These are phyloP conservation scores for Phytophthora crassamura DNA, from an alignment of 352 stramenopile genomes.

Conservation along the genomic window DNA sequence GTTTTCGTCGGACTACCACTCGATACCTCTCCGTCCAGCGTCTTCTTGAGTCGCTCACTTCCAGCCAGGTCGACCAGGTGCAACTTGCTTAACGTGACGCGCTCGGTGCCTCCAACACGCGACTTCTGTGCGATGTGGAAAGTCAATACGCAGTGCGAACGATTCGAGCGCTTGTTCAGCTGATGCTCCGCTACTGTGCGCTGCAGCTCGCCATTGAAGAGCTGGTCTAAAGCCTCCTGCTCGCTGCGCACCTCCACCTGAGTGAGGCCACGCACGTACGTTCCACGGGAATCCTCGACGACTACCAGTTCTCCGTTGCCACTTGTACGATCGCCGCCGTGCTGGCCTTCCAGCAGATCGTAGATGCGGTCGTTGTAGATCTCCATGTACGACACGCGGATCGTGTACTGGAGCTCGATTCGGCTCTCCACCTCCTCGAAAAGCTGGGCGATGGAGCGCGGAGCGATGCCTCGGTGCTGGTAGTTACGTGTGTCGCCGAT, in stretches of 20 bases:
- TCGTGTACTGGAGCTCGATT: conserved; percentile 88
- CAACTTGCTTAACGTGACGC: conserved; percentile 90
- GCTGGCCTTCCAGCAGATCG: conserved; percentile 79
- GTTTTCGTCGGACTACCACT: conserved; percentile 22
- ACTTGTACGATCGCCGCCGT: conserved; percentile 15
- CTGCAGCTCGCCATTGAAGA: conserved; percentile 93
- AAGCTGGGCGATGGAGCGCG: conserved; percentile 86
- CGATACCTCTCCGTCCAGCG: conserved; percentile 65
- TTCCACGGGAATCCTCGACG: conserved; percentile 82
- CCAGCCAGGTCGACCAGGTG: conserved; percentile 96
- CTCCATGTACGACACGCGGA: conserved; percentile 95
- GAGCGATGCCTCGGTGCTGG: conserved; percentile 90
- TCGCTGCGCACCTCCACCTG: conserved; percentile 81
- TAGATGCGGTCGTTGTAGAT: conserved; percentile 97
- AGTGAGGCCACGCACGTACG: conserved; percentile 89
- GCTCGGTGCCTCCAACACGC: conserved; percentile 69
- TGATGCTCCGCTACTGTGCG: conserved; percentile 94
- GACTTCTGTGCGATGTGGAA: conserved; percentile 93
- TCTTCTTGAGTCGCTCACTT: conserved; percentile 95
- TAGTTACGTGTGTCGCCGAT: conserved; percentile 93
- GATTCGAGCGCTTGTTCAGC: conserved; percentile 94
- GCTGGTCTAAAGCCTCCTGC: conserved; percentile 91
- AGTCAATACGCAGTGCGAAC: conserved; percentile 94
- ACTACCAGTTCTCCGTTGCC: conserved; percentile 76
- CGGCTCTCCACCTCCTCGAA: conserved; percentile 91